Evolutionary conservation across 108 stramenopile species (phyloP), one percentile per base, ranked within the genome.

Genomic region (Cyclotella kingstonii): DNA sequence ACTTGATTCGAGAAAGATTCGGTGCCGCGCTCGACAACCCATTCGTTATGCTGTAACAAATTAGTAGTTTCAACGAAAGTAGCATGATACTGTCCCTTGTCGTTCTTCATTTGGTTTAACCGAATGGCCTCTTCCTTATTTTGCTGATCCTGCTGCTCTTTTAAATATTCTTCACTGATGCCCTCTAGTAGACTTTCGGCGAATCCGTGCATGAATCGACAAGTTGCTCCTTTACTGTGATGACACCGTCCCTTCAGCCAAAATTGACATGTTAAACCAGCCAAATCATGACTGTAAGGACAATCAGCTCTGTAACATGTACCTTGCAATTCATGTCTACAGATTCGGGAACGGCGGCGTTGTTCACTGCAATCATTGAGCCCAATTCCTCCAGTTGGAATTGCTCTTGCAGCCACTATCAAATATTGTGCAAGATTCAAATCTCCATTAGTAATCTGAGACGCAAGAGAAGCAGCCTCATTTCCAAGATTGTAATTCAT

Each of bases 301-400:
- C 89, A 90, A 52, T 90, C 89, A 38, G 39, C 45, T n/a, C 88
- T 76, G 56, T 90, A 90, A 48, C 89, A 90, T 2, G 84, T 85
- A 14, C 76, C 75, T 29, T 79, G 74, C 36, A 90, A 69, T 75
- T 85, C 69, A 55, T 90, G 89, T 1, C 89, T 76, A 63, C 89
- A 90, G 12, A 90, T 73, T 9, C 60, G 60, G 9, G 66, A 27
- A 22, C 45, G 44, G 11, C 63, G 51, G n/a, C 52, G 51, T 3
- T 43, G 38, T 12, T 18, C 39, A 42, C 6, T 31, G 29, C 26
- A 51, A 34, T 28, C 18, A 4, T 22, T 41, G 38, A 30, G 28
- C 3, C 39, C 41, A 19, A 25, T 28, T 10, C 12, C 43, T 23
- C 58, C 48, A 35, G 84, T 79, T 8, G 84, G 73, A 36, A 81